phyloP scores from a whole-genome alignment of 2,329 filamentous ascomycete genomes.

The Aspergillus vadensis region DNA sequence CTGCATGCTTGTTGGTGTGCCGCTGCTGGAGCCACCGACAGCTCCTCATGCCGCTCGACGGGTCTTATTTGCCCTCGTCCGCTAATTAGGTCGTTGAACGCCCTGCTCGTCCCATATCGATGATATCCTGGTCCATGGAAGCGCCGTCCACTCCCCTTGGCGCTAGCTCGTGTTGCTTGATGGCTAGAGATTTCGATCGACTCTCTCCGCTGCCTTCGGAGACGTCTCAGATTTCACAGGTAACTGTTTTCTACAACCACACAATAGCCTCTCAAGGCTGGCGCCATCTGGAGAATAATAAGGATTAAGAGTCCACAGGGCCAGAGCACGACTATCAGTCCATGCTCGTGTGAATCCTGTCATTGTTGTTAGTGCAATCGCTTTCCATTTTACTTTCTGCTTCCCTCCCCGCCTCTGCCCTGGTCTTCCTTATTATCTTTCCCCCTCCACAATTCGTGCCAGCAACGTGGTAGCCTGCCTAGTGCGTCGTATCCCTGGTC shows the following conservation, averaged over 20 bases:
- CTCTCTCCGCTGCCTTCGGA: slow-evolving; percentile 29
- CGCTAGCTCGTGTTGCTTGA: slow-evolving; percentile 35
- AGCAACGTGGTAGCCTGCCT: slow-evolving; percentile 20
- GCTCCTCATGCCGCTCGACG: slow-evolving; percentile 14
- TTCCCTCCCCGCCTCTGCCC: slow-evolving; percentile 11
- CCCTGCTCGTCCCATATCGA: slow-evolving; percentile 13
- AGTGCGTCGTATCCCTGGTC: slow-evolving; percentile 15
- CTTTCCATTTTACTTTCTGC: slow-evolving; percentile 8
- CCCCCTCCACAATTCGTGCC: slow-evolving; percentile 13
- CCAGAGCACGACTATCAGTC: neutral
- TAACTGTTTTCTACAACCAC: slow-evolving; percentile 10
- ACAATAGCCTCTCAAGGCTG: slow-evolving; percentile 9
- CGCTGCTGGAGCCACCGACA: slow-evolving; percentile 28
- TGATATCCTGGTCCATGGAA: slow-evolving; percentile 25
- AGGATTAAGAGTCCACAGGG: neutral
- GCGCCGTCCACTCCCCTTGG: slow-evolving; percentile 30
- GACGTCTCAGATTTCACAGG: slow-evolving; percentile 17
- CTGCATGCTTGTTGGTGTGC: slow-evolving; percentile 36
- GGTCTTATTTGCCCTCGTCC: slow-evolving; percentile 32
- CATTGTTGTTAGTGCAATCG: slow-evolving; percentile 6
- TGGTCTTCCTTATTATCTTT: slow-evolving; percentile 12
- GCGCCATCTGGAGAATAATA: slow-evolving; percentile 11
- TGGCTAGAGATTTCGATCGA: slow-evolving; percentile 35
- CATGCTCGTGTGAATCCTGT: slow-evolving; percentile 1
- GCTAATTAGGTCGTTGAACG: slow-evolving; percentile 33